Percentiles rank a stretch among this genome's conserved stretches.
These are phyloP conservation scores for Lanmaoa rubissima DNA, from an alignment of 768 basidiomycete genomes.

Conservation along the genomic window DNA sequence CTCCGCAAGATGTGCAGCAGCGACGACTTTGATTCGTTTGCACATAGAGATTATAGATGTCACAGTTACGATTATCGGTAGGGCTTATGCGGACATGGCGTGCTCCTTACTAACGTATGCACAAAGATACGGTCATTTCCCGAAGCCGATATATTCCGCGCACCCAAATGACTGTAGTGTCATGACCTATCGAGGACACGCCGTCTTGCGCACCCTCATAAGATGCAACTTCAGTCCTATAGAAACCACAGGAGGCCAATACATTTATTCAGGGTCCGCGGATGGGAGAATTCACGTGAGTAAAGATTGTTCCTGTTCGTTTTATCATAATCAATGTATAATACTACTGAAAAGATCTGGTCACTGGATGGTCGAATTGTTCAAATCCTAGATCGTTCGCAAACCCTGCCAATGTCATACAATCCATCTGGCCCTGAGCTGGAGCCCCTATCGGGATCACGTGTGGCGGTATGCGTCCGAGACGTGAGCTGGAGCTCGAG, in stretches of 20 bases:
- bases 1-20: constrained; percentile 86
- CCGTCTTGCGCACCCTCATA: constrained; percentile 87
- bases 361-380: constrained; percentile 86
- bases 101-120: constrained; percentile 9
- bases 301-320: constrained; percentile 4
- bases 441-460: constrained; percentile 26
- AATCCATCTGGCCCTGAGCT: constrained; percentile 70
- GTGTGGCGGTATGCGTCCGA: constrained; percentile 62
- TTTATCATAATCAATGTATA: constrained; percentile 1
- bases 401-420: constrained; percentile 63
- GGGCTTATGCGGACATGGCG: constrained; percentile 15
- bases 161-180: constrained; percentile 92
- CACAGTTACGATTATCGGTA: constrained; percentile 80
- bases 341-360: constrained; percentile 66
- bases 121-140: constrained; percentile 61
- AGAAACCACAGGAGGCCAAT: constrained; percentile 88
- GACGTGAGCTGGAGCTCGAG: constrained; percentile 95
- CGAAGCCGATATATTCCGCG: constrained; percentile 54
- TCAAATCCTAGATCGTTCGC: constrained; percentile 78
- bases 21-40: constrained; percentile 59
- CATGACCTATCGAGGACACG: constrained; percentile 93
- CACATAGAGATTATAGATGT: constrained; percentile 52
- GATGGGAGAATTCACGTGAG: constrained; percentile 83
- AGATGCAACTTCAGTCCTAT: constrained; percentile 94
- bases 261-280: constrained; percentile 91